Percentiles rank a stretch among this genome's conserved stretches.
These are phyloP conservation scores for Juglanconis sp. DNA, from an alignment of 2,329 filamentous ascomycete species.

Conservation along the genomic window DNA sequence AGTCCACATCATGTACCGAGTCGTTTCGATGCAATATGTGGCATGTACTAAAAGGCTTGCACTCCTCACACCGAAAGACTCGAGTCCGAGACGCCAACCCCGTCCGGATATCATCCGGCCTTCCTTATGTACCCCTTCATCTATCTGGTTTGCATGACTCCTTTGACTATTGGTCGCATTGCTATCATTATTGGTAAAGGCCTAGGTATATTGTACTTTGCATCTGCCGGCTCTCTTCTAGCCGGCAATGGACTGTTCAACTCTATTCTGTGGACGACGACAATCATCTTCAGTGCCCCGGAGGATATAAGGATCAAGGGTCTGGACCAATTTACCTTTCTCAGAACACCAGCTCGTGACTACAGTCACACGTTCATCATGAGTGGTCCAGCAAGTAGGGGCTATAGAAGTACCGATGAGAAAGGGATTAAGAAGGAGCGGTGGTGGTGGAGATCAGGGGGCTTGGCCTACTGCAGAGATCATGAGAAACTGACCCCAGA, in stretches of 20 bases:
- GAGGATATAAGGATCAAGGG: constrained; percentile 18
- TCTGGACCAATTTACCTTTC: constrained; percentile 19
- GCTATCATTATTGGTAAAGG: constrained; percentile 5
- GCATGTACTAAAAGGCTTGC: background rate
- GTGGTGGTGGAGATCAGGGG: constrained; percentile 10
- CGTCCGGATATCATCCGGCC: constrained; percentile 20
- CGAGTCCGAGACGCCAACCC: background rate
- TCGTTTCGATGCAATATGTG: background rate
- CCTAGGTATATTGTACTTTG: constrained; percentile 11
- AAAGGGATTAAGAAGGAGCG: background rate
- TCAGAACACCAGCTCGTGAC: constrained; percentile 13
- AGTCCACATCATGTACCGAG: constrained; percentile 3
- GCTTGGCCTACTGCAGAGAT: background rate
- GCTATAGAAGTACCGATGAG: background rate
- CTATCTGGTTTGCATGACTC: constrained; percentile 19
- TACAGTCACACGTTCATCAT: background rate
- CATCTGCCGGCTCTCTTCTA: constrained; percentile 15
- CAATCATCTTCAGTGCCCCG: constrained; percentile 18
- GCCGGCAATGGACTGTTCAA: constrained; percentile 19
- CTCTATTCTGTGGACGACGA: constrained; percentile 20
- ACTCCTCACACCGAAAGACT: background rate
- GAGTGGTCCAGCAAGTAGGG: background rate
- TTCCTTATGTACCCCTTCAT: constrained; percentile 21
- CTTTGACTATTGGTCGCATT: constrained; percentile 16
- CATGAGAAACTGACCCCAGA: constrained; percentile 2